Percentiles rank a stretch among this genome's conserved stretches.
These are phyloP conservation scores for Cephaloascus fragrans DNA, from an alignment of 805 yeast species.

Conservation along the genomic window DNA sequence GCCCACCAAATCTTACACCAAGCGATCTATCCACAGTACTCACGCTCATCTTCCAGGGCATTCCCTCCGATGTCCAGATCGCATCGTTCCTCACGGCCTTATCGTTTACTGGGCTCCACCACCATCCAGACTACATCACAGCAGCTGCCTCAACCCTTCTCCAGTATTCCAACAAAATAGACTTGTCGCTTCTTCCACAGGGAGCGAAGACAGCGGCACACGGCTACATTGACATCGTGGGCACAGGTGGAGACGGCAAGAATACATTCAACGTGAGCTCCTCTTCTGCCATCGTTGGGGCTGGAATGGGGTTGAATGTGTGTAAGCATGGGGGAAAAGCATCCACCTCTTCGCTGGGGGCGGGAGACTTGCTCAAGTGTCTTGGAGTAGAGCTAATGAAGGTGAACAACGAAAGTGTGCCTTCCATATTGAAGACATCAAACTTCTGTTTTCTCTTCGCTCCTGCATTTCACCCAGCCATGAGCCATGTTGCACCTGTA, in stretches of 20 bases:
- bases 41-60: conserved; percentile 46
- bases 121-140: conserved; percentile 71
- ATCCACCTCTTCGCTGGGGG: conserved; percentile 84
- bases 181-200: no score
- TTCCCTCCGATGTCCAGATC: conserved; percentile 58
- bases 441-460: conserved; percentile 73
- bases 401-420: conserved; percentile 55
- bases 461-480: conserved; percentile 88
- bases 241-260: conserved; percentile 99
- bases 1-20: conserved; percentile 56
- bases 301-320: conserved; percentile 75
- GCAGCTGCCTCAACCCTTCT: conserved; percentile 74
- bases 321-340: conserved; percentile 99
- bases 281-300: conserved; percentile 86
- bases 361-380: conserved; percentile 76
- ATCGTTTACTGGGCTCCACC: conserved; percentile 67
- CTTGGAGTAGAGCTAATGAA: conserved; percentile 78
- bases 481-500: conserved; percentile 75
- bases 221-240: conserved; percentile 82
- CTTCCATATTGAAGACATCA: conserved; percentile 40
- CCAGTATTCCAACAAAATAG: conserved; percentile 51
- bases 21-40: conserved; percentile 58
- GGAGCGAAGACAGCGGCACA: conserved; percentile 32
- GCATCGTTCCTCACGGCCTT: conserved; percentile 76
- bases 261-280: conserved; percentile 95